Conservation (phyloP, 257 asterid genomes). For the Primulina eburnea region DNA sequence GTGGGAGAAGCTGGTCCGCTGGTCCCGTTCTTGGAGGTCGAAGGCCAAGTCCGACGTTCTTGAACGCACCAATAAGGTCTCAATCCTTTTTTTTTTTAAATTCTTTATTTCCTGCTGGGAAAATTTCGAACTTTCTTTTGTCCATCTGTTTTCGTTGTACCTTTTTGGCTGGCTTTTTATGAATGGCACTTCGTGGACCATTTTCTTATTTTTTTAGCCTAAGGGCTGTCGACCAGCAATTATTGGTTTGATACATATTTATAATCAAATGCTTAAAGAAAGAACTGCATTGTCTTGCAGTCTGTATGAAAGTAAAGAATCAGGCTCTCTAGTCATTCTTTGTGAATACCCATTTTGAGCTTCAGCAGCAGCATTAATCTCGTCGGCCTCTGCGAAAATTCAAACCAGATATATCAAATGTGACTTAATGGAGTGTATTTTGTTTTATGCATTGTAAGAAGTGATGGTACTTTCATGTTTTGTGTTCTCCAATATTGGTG, state of each 20-base stretch:
- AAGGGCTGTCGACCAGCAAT: too few species aligned
- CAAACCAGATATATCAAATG: not conserved
- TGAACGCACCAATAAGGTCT: conserved; percentile 81
- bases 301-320: not conserved
- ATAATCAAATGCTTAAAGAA: not conserved
- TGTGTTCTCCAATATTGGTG: conserved; percentile 1
- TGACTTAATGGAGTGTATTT: not conserved
- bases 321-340: not conserved
- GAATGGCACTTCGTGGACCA: too few species aligned
- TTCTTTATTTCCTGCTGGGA: not conserved
- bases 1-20: conserved; percentile 90
- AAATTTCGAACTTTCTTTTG: not conserved
- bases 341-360: not conserved
- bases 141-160: not conserved
- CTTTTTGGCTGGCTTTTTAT: not conserved
- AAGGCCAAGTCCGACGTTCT: conserved; percentile 83
- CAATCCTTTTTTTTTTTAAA: not conserved
- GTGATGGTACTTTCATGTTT: not conserved
- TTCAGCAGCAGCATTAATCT: conserved; percentile 6
- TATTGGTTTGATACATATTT: too few species aligned
- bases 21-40: conserved; percentile 89
- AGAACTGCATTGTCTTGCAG: not conserved
- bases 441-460: not conserved
- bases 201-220: not conserved
- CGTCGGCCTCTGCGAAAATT: not conserved